phyloP scores from a whole-genome alignment of 2,329 filamentous ascomycete species.

The Coniochaeta sp. region DNA sequence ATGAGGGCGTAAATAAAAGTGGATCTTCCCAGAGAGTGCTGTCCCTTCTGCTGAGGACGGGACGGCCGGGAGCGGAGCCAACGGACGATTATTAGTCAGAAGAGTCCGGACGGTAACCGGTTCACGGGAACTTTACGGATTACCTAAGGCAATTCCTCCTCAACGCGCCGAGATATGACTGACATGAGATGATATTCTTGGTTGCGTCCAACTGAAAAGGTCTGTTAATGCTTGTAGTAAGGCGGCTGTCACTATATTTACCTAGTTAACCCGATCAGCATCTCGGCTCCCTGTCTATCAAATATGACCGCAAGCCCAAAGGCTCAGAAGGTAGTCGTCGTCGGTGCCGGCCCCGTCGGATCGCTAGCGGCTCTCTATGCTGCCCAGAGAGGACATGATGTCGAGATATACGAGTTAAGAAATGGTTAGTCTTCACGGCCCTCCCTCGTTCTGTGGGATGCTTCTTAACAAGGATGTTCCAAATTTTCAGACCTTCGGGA shows the following conservation, averaged over 20 bases:
- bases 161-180: too few relatives aligned
- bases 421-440: conserved; percentile 4
- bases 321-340: conserved; percentile 68
- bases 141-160: too few relatives aligned
- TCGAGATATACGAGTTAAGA: conserved; percentile 83
- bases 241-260: too few relatives aligned
- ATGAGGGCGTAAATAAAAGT: neutral
- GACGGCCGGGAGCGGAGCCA: too few relatives aligned
- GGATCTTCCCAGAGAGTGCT: neutral
- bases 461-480: neutral
- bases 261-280: too few relatives aligned
- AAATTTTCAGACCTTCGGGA: conserved; percentile 68
- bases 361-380: conserved; percentile 90
- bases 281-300: neutral
- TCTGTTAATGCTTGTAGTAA: too few relatives aligned
- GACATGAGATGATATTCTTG: too few relatives aligned
- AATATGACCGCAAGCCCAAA: neutral
- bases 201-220: too few relatives aligned
- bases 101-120: too few relatives aligned
- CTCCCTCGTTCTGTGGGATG: neutral
- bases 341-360: conserved; percentile 90
- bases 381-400: conserved; percentile 76
- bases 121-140: too few relatives aligned
- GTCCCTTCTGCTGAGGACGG: too few relatives aligned
- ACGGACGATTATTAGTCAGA: too few relatives aligned